A percentile compares a stretch with the other conserved stretches of the same genome.
phyloP scores from a whole-genome alignment of 1,139 yeast genomes.

The Magnusiomyces sp. region DNA sequence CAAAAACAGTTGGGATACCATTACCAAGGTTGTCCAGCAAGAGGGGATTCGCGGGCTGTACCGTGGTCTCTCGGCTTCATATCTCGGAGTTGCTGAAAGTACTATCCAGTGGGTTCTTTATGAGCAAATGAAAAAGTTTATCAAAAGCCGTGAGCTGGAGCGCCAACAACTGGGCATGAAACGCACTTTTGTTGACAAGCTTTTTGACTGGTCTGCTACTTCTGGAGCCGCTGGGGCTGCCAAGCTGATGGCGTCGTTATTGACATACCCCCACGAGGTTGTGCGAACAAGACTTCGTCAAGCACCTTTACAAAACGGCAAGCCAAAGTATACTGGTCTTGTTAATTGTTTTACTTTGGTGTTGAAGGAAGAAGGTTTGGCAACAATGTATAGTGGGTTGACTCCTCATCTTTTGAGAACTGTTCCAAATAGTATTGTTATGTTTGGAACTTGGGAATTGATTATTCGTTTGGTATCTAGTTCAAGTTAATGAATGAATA shows the following conservation, averaged over 20 bases:
- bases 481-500: neutral
- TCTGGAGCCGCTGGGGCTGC: conserved; percentile 99
- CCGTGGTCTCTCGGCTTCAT: conserved; percentile 86
- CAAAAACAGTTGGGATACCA: conserved; percentile 80
- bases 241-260: conserved; percentile 80
- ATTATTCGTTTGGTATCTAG: conserved; percentile 50
- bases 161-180: conserved; percentile 34
- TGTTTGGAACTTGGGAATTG: conserved; percentile 99
- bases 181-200: conserved; percentile 50
- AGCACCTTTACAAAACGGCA: conserved; percentile 77
- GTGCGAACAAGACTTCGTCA: conserved; percentile 93
- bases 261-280: conserved; percentile 97
- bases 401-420: conserved; percentile 95
- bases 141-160: conserved; percentile 46
- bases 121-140: conserved; percentile 81
- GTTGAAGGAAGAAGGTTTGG: conserved; percentile 83
- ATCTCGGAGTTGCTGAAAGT: conserved; percentile 87
- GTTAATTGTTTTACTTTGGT: conserved; percentile 78
- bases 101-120: conserved; percentile 95
- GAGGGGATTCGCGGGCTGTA: conserved; percentile 82
- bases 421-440: conserved; percentile 93
- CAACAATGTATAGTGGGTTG: conserved; percentile 92
- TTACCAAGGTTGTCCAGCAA: conserved; percentile 53
- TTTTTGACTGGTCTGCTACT: conserved; percentile 88
- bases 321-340: conserved; percentile 81